Percentiles rank a stretch among this genome's conserved stretches.
Conservation (phyloP, 1,284 basidiomycete genomes). For the Apiotrichum domesticum region DNA sequence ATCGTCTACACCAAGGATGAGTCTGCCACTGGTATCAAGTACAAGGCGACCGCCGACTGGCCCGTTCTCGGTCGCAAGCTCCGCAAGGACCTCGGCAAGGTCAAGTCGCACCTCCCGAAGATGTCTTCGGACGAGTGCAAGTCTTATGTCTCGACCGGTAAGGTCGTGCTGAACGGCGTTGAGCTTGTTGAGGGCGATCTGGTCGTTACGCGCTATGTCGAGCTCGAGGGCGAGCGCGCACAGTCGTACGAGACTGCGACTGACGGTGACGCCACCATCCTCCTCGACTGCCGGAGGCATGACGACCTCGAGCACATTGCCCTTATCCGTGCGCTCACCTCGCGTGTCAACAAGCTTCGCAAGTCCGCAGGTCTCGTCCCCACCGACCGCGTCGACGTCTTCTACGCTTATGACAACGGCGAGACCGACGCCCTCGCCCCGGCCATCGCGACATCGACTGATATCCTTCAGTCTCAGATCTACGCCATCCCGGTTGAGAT, state of each 20-base stretch:
- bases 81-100: constrained; percentile 83
- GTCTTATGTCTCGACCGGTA: constrained; percentile 66
- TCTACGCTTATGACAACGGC: constrained; percentile 73
- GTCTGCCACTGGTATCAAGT: constrained; percentile 75
- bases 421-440: constrained; percentile 60
- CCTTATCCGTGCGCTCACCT: constrained; percentile 82
- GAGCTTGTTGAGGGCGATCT: constrained; percentile 84
- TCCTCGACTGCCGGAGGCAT: constrained; percentile 82
- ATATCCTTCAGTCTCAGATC: constrained; percentile 70
- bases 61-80: constrained; percentile 88
- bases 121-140: constrained; percentile 81
- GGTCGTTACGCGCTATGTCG: constrained; percentile 83
- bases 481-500: constrained; percentile 64
- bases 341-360: constrained; percentile 89
- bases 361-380: constrained; percentile 94
- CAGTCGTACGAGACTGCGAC: constrained; percentile 74
- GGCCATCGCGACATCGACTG: constrained; percentile 60
- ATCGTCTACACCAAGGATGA: constrained; percentile 87
- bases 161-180: constrained; percentile 82
- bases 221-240: constrained; percentile 50
- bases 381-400: constrained; percentile 88
- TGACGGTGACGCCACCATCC: constrained; percentile 89
- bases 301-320: constrained; percentile 83
- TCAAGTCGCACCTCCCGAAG: constrained; percentile 78
- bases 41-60: constrained; percentile 93